Conservation (phyloP, 306 rosid species). For the Malus fusca region DNA sequence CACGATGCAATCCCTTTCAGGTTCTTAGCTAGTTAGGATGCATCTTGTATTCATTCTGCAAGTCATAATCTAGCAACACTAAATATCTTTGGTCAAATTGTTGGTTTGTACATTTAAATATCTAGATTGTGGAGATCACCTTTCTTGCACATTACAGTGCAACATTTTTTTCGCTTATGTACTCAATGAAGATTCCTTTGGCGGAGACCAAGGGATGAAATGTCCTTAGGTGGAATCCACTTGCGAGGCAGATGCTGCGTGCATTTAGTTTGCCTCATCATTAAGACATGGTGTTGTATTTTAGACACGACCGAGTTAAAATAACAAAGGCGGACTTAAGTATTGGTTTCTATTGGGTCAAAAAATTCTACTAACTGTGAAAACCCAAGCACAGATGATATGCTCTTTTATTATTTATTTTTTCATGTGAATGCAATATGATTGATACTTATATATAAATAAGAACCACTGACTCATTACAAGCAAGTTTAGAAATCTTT, state of each 20-base stretch:
- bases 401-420: background rate
- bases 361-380: background rate
- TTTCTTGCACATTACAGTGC: background rate
- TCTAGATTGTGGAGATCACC: background rate
- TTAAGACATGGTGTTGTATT: background rate
- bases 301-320: background rate
- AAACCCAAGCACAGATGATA: background rate
- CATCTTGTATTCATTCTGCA: background rate
- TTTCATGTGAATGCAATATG: background rate
- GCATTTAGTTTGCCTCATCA: background rate
- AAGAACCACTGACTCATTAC: background rate
- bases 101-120: background rate
- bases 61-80: background rate
- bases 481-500: background rate
- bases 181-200: background rate
- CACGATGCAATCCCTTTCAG: constrained; percentile 85
- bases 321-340: background rate
- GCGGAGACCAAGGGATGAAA: background rate
- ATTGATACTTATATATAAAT: background rate
- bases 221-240: background rate
- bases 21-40: constrained; percentile 31
- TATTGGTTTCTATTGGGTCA: background rate
- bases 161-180: background rate
- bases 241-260: background rate
- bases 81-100: background rate